These are phyloP conservation scores for Babesia caballi DNA, from an alignment of 169 alveolate species.

Conservation along the genomic window DNA sequence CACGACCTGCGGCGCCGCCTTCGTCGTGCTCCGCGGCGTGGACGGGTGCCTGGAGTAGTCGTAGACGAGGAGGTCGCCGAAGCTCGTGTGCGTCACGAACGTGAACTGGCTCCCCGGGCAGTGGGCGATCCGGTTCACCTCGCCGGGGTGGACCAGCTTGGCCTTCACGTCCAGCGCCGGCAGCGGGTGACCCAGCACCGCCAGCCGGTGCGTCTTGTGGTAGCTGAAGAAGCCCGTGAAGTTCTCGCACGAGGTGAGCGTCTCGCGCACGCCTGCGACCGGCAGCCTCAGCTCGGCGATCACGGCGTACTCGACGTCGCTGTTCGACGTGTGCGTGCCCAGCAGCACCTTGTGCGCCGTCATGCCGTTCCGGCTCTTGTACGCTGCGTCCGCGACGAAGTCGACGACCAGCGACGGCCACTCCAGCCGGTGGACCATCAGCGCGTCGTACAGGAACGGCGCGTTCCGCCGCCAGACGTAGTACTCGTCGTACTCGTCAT, in stretches of 20 bases:
- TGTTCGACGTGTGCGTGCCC: constrained; percentile 92
- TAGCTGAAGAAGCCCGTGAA: constrained; percentile 68
- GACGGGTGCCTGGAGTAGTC: constrained; percentile 92
- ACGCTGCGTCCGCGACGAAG: constrained; percentile 68
- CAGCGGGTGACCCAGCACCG: constrained; percentile 16
- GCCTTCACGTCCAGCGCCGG: constrained; percentile 82
- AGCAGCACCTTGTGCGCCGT: constrained; percentile 83
- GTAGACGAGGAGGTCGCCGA: constrained; percentile 86
- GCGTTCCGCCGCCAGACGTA: constrained; percentile 93
- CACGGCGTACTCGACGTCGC: constrained; percentile 86
- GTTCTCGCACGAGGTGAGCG: constrained; percentile 73
- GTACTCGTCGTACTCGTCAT: constrained; percentile 55
- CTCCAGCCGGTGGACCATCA: constrained; percentile 88
- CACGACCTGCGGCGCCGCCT: constrained; percentile 84
- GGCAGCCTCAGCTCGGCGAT: constrained; percentile 82
- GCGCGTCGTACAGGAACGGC: constrained; percentile 91
- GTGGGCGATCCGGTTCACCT: constrained; percentile 81
- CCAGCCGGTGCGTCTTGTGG: constrained; percentile 15
- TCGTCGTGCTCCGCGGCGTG: constrained; percentile 82
- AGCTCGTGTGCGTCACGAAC: constrained; percentile 87
- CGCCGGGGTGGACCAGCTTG: constrained; percentile 81
- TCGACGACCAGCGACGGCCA: constrained; percentile 95
- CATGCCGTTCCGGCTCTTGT: constrained; percentile 65
- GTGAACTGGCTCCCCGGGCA: constrained; percentile 89
- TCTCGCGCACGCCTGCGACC: constrained; percentile 60